Evolutionary conservation across 2,329 filamentous ascomycete species (phyloP).

Genomic region (Trichoderma oligosporum): DNA sequence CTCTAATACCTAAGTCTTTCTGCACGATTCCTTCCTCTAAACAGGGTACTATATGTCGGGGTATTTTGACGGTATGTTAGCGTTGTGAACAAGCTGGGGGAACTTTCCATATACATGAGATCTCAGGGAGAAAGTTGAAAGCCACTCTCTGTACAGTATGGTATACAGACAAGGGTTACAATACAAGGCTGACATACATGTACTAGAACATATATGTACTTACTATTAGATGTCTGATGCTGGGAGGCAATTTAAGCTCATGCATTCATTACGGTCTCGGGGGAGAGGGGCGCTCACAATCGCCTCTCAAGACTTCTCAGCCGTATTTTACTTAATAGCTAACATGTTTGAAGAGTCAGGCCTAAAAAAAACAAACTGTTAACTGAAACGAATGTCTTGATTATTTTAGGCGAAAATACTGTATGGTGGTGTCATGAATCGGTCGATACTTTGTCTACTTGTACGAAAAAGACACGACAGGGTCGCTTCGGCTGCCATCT

Average conservation of each 20-base stretch:
- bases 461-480: not conserved
- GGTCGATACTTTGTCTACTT: not conserved
- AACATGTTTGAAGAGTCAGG: not conserved
- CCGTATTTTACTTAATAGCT: not conserved
- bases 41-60: not conserved
- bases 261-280: not conserved
- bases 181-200: not conserved
- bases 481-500: not conserved
- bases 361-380: not conserved
- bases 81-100: not conserved
- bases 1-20: not conserved
- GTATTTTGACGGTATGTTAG: not conserved
- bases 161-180: not conserved
- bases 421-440: not conserved
- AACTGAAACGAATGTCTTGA: not conserved
- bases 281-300: too few species aligned
- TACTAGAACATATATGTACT: not conserved
- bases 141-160: too few species aligned
- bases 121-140: not conserved
- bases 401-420: not conserved
- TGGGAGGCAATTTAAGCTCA: not conserved
- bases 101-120: not conserved
- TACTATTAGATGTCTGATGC: not conserved
- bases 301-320: not conserved
- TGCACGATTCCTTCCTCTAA: not conserved